Conservation (phyloP, 306 rosid species). For the Vicia faba region DNA sequence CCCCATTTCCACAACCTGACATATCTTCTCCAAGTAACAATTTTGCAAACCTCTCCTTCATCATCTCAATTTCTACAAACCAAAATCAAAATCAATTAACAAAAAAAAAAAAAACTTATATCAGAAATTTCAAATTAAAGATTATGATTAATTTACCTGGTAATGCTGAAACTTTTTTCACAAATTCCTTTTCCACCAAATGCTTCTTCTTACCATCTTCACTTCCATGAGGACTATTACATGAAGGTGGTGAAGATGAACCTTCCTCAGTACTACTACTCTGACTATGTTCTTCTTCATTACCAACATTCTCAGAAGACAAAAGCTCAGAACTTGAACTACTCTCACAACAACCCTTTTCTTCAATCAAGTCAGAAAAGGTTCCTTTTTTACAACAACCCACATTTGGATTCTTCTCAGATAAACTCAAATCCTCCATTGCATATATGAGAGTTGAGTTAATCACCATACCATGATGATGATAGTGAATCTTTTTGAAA, state of each 20-base stretch:
- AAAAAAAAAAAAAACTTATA: neutral
- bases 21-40: slow-evolving; percentile 95
- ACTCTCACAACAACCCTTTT: slow-evolving; percentile 71
- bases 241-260: slow-evolving; percentile 68
- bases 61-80: slow-evolving; percentile 71
- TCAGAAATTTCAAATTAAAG: neutral
- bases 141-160: slow-evolving; percentile 53
- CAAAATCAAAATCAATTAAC: slow-evolving; percentile 43
- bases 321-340: slow-evolving; percentile 74
- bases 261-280: slow-evolving; percentile 64
- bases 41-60: slow-evolving; percentile 93
- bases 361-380: slow-evolving; percentile 54
- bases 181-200: slow-evolving; percentile 46
- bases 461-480: slow-evolving; percentile 54
- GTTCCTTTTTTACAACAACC: slow-evolving; percentile 46
- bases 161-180: slow-evolving; percentile 49
- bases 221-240: slow-evolving; percentile 35
- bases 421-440: slow-evolving; percentile 59
- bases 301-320: slow-evolving; percentile 73
- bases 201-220: slow-evolving; percentile 46
- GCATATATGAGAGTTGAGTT: slow-evolving; percentile 42
- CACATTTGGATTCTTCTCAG: neutral
- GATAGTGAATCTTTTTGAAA: slow-evolving; percentile 49
- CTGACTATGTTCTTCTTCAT: slow-evolving; percentile 77
- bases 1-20: slow-evolving; percentile 99